These are phyloP conservation scores for Echinosophora koreensis DNA, from an alignment of 306 rosid genomes.

Conservation along the genomic window DNA sequence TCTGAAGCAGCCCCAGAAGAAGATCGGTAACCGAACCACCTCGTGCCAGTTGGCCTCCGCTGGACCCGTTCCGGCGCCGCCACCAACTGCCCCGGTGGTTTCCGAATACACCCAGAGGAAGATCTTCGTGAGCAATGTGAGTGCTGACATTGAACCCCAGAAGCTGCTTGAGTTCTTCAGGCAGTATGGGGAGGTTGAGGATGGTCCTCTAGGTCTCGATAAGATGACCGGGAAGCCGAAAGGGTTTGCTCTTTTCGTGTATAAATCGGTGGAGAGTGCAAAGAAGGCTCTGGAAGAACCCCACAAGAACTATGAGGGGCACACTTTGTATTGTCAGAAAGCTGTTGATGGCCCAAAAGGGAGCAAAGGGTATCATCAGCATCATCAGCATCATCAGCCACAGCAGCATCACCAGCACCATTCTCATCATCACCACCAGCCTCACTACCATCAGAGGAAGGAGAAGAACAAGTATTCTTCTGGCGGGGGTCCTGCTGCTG, in stretches of 20 bases:
- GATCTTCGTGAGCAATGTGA: constrained; percentile 75
- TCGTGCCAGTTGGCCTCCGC: constrained; percentile 70
- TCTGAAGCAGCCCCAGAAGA: constrained; percentile 67
- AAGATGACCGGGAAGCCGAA: constrained; percentile 67
- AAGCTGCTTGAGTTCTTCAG: constrained; percentile 60
- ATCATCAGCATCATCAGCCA: constrained; percentile 46
- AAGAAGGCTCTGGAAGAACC: constrained; percentile 77
- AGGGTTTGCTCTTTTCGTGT: constrained; percentile 68
- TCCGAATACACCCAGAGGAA: constrained; percentile 67
- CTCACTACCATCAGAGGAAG: constrained; percentile 60
- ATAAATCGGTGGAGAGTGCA: constrained; percentile 58
- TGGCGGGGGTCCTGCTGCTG: constrained; percentile 49
- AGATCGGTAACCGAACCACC: constrained; percentile 62
- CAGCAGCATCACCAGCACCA: constrained; percentile 49
- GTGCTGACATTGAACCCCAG: constrained; percentile 59
- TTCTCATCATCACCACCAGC: constrained; percentile 54
- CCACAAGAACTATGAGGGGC: constrained; percentile 64
- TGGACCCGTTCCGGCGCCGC: constrained; percentile 67
- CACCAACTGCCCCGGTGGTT: constrained; percentile 42
- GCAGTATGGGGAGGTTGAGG: constrained; percentile 74
- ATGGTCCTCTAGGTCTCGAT: constrained; percentile 74
- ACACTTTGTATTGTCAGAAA: constrained; percentile 66
- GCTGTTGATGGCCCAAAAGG: constrained; percentile 77
- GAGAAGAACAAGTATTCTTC: constrained; percentile 63
- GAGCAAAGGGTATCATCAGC: constrained; percentile 55